phyloP scores from a whole-genome alignment of 495 filamentous ascomycete genomes.

The Xylaria longipes region DNA sequence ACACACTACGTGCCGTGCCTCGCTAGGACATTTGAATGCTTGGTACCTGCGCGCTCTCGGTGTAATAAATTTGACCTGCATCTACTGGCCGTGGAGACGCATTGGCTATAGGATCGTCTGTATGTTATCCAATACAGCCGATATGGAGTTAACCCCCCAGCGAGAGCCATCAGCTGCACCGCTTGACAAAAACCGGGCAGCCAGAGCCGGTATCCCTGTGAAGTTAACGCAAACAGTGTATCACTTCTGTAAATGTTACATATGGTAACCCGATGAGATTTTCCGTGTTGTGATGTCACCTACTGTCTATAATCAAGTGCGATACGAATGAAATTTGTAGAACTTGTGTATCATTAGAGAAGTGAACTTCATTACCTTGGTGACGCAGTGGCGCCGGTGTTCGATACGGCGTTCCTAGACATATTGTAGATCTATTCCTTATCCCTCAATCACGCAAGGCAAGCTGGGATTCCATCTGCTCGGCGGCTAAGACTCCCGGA shows the following conservation, averaged over 20 bases:
- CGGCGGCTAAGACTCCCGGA: background rate
- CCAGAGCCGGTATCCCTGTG: slow-evolving; percentile 15
- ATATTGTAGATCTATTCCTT: background rate
- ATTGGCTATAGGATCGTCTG: slow-evolving; percentile 5
- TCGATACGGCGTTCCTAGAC: background rate
- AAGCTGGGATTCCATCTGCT: background rate
- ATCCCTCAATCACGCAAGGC: background rate
- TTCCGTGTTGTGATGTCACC: slow-evolving; percentile 8
- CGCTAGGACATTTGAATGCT: slow-evolving; percentile 6
- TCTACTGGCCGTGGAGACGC: slow-evolving; percentile 8
- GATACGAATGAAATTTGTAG: background rate
- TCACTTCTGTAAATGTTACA: background rate
- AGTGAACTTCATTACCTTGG: background rate
- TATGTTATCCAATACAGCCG: slow-evolving; percentile 21
- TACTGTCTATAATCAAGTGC: background rate
- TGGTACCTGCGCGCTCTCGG: slow-evolving; percentile 24
- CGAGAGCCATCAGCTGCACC: slow-evolving; percentile 6
- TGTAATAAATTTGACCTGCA: slow-evolving; percentile 24
- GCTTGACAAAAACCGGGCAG: slow-evolving; percentile 16
- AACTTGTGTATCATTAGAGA: background rate
- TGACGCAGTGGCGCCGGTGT: background rate
- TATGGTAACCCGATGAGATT: background rate
- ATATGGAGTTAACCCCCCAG: slow-evolving; percentile 9
- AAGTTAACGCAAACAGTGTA: slow-evolving; percentile 7
- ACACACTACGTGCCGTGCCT: slow-evolving; percentile 10